Evolutionary conservation across 139 green algal species (phyloP), one percentile per base, ranked within the genome.

Genomic region (Coelastrella sp.): DNA sequence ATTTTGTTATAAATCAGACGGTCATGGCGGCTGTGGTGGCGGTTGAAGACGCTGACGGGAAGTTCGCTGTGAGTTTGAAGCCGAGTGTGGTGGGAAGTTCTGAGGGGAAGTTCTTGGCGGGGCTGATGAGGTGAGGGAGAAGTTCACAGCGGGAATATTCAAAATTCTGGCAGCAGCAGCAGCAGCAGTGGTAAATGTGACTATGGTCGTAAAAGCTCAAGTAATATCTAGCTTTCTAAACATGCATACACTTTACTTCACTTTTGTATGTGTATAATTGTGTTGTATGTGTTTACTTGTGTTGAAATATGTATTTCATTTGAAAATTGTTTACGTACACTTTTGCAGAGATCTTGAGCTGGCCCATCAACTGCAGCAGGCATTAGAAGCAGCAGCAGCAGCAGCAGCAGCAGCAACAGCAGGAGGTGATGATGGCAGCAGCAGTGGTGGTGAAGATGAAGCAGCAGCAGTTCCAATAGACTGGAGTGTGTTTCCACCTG

Each of bases 1-100:
- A 93, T 40, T 98, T 94, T 74, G 17, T 57, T 0, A 73, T 89
- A 48, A 94, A 94, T 1, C 95, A 98, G 89, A 91, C 88, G 21
- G 94, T 99, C 37, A 81, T 90, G 2, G 89, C 92, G 0, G 43
- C 51, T 19, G 86, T 90, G 35, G 83, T 86, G 21, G 79, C 84
- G 25, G 76, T 57, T 41, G 78, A 35, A 25, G 78, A 53, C 41
- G 78, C 38, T 37, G 60, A 17, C 48, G 59, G 15, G 48, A 45
- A 60, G 51, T 78, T 79, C 11, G 64, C 72, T 51, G 32, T 88
- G 73, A 82, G 73, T 51, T 37, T 83, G 60, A 84, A 84, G 73
- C 83, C 74, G 0, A 81, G 48, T 25, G 80, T 68, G 80, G 68
- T 60, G 66, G 80, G 80, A 41, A 40, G 50, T 43, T 23, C n/a